phyloP scores from a whole-genome alignment of 2,329 filamentous ascomycete genomes.

The Alternaria brassicicola region DNA sequence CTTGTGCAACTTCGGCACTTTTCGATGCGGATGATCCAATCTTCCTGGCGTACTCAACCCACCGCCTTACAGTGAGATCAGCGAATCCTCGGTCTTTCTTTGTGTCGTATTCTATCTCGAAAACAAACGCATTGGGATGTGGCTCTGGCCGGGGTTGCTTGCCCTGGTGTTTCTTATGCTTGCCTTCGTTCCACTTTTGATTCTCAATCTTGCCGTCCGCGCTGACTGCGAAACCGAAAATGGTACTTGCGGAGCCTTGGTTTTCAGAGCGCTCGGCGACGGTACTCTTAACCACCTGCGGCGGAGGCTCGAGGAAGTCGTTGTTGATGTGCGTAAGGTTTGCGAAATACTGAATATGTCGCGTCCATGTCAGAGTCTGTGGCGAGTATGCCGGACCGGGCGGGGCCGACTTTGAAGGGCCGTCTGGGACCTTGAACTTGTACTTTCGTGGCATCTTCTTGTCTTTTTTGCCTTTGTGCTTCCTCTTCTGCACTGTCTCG shows the following conservation, averaged over 20 bases:
- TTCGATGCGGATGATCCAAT: constrained; percentile 65
- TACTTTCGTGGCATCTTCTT: constrained; percentile 48
- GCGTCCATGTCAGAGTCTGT: constrained; percentile 77
- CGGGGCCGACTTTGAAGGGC: constrained; percentile 72
- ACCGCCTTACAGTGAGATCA: constrained; percentile 84
- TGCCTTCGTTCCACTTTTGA: constrained; percentile 67
- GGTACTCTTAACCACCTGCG: not conserved
- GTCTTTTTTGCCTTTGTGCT: constrained; percentile 58
- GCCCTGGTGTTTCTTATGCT: constrained; percentile 65
- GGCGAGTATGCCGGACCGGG: constrained; percentile 91
- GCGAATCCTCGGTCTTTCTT: constrained; percentile 75
- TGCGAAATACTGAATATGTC: constrained; percentile 90
- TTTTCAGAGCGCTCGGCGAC: constrained; percentile 7
- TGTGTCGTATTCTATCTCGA: constrained; percentile 86
- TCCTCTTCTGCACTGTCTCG: constrained; percentile 54
- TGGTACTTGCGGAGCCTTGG: constrained; percentile 16
- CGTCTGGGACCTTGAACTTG: constrained; percentile 64
- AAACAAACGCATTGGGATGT: constrained; percentile 69
- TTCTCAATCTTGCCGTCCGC: constrained; percentile 32
- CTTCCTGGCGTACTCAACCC: constrained; percentile 76
- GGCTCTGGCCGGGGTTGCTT: constrained; percentile 57
- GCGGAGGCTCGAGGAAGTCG: constrained; percentile 54
- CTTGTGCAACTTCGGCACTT: constrained; percentile 20
- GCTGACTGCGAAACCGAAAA: constrained; percentile 39
- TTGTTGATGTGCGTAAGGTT: constrained; percentile 93